Base-by-base conservation (phyloP, 2,329 filamentous ascomycete species). In the Hypoxylon sp. region DNA sequence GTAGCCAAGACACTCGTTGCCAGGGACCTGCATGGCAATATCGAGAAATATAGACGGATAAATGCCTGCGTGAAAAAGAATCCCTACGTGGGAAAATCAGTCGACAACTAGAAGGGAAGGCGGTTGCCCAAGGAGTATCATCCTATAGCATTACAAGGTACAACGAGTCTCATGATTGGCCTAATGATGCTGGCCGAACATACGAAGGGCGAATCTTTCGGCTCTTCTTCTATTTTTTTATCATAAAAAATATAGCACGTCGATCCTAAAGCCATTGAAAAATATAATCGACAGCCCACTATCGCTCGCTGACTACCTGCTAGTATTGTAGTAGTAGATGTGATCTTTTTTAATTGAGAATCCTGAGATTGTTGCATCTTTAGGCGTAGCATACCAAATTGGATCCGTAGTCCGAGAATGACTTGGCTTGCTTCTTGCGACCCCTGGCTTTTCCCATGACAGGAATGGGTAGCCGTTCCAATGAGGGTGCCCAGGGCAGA, bases 391-490 rank as follows among this genome's bases (percentile, higher is more conserved):
- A 44, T 62, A 62, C 62, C 51, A 55, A 63, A 61, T 69, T 66
- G 59, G 66, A 69, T 66, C 47, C 60, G 51, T 67, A 39, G 42
- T 29, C 69, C 66, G 69, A 66, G 54, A 57, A 60, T 63, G 59
- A 42, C 59, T 46, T 46, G 61, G 68, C 37, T 57, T 39, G 19
- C 60, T 48, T 50, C 35, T 53, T 50, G 57, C 29, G 39, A 31
- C 57, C 69, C 59, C 63, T 58, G 59, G 37, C 50, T 11, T 50
- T 71, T 63, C 55, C 69, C 57, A 57, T 31, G 69, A 66, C 55
- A 59, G 69, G 69, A 71, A 71, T 71, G 69, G 57, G 62, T 52
- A 71, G 55, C 69, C 69, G 69, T 71, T 63, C 69, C 69, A 71
- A 69, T 69, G 59, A 66, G 62, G 60, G 29, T 31, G 4, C 54